These are phyloP conservation scores for Citrus australasica DNA, from an alignment of 345 rosid genomes.

Conservation along the genomic window DNA sequence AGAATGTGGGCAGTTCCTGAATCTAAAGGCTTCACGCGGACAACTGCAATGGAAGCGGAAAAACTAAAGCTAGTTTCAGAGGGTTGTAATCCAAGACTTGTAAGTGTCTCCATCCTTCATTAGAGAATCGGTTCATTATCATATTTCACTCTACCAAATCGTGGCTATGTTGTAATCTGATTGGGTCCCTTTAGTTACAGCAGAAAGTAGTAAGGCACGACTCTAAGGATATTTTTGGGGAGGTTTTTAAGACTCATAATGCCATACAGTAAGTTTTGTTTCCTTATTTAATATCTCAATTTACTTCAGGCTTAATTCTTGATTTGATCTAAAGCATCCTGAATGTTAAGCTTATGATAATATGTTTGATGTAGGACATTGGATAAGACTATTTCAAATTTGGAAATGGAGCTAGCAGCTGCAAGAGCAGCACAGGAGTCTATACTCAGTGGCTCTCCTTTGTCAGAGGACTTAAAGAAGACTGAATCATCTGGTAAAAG, in stretches of 20 bases:
- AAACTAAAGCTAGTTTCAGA: conserved; percentile 69
- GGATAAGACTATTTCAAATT: conserved; percentile 89
- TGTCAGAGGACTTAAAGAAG: conserved; percentile 49
- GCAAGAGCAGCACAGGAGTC: conserved; percentile 84
- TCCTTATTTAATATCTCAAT: background rate
- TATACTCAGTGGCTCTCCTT: conserved; percentile 63
- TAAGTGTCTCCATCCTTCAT: conserved; percentile 36
- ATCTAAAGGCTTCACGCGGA: conserved; percentile 53
- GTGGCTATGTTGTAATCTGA: conserved; percentile 29
- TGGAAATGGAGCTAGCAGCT: conserved; percentile 98
- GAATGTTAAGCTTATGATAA: conserved; percentile 10
- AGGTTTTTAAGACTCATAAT: conserved; percentile 71
- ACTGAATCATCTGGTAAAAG: conserved; percentile 43
- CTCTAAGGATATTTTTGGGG: conserved; percentile 57
- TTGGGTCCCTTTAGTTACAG: conserved; percentile 38
- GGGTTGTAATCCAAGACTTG: conserved; percentile 63
- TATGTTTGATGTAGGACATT: conserved; percentile 48
- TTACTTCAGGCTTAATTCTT: background rate
- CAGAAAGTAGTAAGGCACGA: conserved; percentile 72
- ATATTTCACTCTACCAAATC: conserved; percentile 5
- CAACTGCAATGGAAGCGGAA: conserved; percentile 68
- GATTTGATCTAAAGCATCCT: conserved; percentile 1
- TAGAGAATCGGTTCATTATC: background rate
- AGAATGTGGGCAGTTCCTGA: conserved; percentile 81
- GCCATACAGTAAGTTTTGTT: conserved; percentile 76